These are phyloP conservation scores for Mycena crocata DNA, from an alignment of 768 basidiomycete species.

Conservation along the genomic window DNA sequence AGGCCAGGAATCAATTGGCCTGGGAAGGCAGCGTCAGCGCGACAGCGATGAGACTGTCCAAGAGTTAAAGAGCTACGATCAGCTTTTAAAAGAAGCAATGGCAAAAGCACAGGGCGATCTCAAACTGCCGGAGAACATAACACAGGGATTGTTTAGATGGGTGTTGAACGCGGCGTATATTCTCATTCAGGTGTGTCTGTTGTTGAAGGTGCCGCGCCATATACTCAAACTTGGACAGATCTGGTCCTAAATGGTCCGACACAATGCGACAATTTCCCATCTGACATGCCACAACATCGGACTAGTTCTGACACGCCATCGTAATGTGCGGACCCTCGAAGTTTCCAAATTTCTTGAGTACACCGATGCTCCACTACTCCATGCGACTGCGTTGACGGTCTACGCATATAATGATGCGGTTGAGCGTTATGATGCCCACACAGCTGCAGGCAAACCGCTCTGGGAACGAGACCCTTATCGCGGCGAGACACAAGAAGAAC, in stretches of 20 bases:
- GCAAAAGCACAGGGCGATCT: background rate
- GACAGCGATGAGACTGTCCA: background rate
- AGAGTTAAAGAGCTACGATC: background rate
- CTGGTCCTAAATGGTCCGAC: slow-evolving; percentile 15
- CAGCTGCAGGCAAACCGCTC: background rate
- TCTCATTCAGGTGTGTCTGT: slow-evolving; percentile 13
- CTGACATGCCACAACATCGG: slow-evolving; percentile 18
- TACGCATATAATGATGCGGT: slow-evolving; percentile 21
- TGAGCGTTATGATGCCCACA: slow-evolving; percentile 11
- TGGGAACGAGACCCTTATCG: slow-evolving; percentile 13
- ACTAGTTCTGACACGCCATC: slow-evolving; percentile 5
- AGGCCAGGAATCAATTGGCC: no score
- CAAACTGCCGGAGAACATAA: background rate
- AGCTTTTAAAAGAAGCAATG: background rate
- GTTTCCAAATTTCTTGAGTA: slow-evolving; percentile 11
- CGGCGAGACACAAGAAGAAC: slow-evolving; percentile 1
- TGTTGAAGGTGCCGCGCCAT: background rate
- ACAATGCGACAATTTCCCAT: slow-evolving; percentile 8
- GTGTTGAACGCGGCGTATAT: slow-evolving; percentile 7
- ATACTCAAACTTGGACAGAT: background rate
- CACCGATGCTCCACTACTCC: slow-evolving; percentile 11
- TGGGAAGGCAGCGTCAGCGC: background rate
- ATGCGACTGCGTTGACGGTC: slow-evolving; percentile 15
- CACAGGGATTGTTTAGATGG: background rate
- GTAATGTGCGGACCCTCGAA: background rate